These are phyloP conservation scores for Pelargonium myrrhifolium DNA, from an alignment of 441 rosid genomes.

Conservation along the genomic window DNA sequence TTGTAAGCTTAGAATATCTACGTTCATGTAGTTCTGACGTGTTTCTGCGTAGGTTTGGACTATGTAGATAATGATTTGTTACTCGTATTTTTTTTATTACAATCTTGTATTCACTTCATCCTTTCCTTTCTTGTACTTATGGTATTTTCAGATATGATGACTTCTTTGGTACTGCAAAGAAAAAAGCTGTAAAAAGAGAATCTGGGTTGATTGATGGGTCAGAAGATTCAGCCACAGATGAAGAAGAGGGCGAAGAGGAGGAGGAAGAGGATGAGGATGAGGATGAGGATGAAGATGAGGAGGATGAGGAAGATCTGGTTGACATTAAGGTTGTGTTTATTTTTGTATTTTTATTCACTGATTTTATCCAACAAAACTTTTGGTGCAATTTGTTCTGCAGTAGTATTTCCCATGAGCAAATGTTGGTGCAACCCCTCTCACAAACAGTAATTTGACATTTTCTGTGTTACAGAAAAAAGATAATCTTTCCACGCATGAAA, in stretches of 20 bases:
- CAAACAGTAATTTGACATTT: neutral
- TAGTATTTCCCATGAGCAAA: neutral
- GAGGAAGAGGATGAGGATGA: conserved; percentile 29
- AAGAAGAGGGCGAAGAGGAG: conserved; percentile 34
- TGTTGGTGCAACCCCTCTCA: neutral
- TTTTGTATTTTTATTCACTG: neutral
- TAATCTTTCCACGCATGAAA: conserved; percentile 70
- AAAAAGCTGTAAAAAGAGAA: conserved; percentile 29
- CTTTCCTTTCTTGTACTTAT: neutral
- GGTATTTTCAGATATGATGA: conserved; percentile 56
- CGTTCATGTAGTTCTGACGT: neutral
- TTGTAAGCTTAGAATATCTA: neutral
- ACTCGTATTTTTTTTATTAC: neutral
- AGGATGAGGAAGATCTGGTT: neutral
- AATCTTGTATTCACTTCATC: neutral
- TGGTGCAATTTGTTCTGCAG: neutral
- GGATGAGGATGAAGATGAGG: conserved; percentile 21
- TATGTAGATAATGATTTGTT: neutral
- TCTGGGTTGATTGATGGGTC: conserved; percentile 22
- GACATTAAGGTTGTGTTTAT: conserved; percentile 28
- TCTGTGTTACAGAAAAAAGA: conserved; percentile 33
- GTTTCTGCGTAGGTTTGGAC: neutral
- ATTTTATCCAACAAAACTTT: neutral
- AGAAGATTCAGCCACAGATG: conserved; percentile 29
- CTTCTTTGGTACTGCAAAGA: conserved; percentile 53